Evolutionary conservation across 2,329 filamentous ascomycete genomes (phyloP).

Genomic region (Juglanconis sp.): DNA sequence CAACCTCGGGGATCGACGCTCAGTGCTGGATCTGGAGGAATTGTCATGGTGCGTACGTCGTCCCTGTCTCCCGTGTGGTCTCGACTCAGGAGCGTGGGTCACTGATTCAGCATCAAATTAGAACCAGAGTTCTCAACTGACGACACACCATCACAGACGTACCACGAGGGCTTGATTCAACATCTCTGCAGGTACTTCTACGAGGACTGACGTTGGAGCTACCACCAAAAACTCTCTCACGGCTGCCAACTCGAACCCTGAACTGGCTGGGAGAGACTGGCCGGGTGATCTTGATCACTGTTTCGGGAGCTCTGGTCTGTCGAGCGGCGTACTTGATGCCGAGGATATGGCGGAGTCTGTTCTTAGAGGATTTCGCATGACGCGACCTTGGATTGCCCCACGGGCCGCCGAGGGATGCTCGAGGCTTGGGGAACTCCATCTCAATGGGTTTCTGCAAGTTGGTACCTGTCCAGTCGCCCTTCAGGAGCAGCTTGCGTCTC

Average conservation of each 20-base stretch:
- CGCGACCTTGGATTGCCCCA: constrained; percentile 24
- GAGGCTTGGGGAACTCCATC: constrained; percentile 24
- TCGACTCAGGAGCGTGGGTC: background rate
- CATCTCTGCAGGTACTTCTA: constrained; percentile 1
- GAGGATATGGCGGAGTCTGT: constrained; percentile 10
- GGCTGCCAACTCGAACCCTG: constrained; percentile 34
- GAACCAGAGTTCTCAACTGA: background rate
- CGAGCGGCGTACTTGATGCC: background rate
- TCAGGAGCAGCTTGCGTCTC: constrained; percentile 28
- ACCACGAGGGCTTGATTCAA: background rate
- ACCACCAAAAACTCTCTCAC: constrained; percentile 27
- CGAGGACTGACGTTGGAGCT: constrained; percentile 16
- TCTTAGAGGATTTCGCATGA: constrained; percentile 10
- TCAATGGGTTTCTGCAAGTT: constrained; percentile 31
- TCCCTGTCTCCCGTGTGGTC: background rate
- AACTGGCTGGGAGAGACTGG: constrained; percentile 20
- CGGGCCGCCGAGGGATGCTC: constrained; percentile 20
- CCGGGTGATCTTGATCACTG: background rate
- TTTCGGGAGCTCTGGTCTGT: background rate
- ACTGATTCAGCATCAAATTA: background rate
- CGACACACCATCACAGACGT: background rate
- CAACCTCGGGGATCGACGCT: background rate
- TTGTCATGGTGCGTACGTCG: background rate
- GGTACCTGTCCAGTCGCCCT: constrained; percentile 33
- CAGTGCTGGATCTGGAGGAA: background rate